A percentile compares a stretch with the other conserved stretches of the same genome.
phyloP scores from a whole-genome alignment of 768 basidiomycete genomes.

The Agaricus sinodeliciosus region DNA sequence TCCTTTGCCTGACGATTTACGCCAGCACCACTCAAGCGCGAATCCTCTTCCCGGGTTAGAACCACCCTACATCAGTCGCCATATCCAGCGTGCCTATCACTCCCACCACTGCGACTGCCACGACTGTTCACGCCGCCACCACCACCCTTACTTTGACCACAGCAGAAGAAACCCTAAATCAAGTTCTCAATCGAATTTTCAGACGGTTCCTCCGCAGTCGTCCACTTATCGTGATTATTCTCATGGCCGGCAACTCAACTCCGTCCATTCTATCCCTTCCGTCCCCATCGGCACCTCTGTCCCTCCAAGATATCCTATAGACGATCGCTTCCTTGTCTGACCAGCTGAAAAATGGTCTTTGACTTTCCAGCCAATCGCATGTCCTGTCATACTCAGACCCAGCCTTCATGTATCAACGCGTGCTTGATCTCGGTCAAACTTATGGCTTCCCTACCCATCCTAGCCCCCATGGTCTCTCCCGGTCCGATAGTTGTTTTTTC shows the following conservation, averaged over 20 bases:
- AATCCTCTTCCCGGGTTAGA: not conserved
- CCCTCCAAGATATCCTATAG: slow-evolving; percentile 6
- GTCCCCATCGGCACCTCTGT: slow-evolving; percentile 2
- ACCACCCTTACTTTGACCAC: not conserved
- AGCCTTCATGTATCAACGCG: slow-evolving; percentile 9
- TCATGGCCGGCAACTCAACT: slow-evolving; percentile 1
- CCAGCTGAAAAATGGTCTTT: not conserved
- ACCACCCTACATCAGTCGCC: slow-evolving; percentile 5
- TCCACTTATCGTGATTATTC: not conserved
- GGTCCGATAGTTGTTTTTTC: not conserved
- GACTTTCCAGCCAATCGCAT: not conserved
- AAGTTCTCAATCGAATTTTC: not conserved
- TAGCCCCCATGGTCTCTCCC: not conserved
- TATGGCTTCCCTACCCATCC: not conserved
- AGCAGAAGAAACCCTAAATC: slow-evolving; percentile 4
- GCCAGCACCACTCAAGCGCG: not conserved
- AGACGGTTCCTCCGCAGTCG: slow-evolving; percentile 2
- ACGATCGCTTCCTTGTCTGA: not conserved
- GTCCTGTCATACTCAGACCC: slow-evolving; percentile 7
- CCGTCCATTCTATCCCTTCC: not conserved
- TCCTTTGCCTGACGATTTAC: not conserved
- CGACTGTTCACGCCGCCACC: not conserved
- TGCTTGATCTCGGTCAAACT: slow-evolving; percentile 1
- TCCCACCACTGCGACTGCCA: slow-evolving; percentile 1
- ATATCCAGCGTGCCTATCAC: not conserved